phyloP scores from a whole-genome alignment of 306 rosid species.

The Quercus wislizeni region DNA sequence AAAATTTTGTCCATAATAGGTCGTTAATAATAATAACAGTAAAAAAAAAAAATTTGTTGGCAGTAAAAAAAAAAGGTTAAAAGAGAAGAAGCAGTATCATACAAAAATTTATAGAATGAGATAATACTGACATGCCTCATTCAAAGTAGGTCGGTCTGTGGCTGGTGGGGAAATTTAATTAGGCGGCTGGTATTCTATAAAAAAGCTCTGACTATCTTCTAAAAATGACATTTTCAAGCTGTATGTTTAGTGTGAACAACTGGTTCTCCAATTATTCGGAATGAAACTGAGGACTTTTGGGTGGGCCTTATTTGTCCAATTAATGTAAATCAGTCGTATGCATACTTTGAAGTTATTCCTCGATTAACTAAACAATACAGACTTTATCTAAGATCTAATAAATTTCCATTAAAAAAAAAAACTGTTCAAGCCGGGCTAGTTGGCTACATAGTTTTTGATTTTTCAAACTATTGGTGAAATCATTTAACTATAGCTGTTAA shows the following conservation, averaged over 20 bases:
- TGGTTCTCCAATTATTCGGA: background rate
- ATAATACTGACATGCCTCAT: background rate
- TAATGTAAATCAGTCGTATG: conserved; percentile 4
- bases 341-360: no score
- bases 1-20: no score
- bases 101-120: no score
- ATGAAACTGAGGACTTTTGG: background rate
- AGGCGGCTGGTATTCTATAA: conserved; percentile 10
- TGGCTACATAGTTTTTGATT: no score
- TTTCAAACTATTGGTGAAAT: no score
- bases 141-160: conserved; percentile 21
- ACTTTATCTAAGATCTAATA: no score
- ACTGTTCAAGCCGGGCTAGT: background rate
- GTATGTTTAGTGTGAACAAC: conserved; percentile 1
- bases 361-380: no score
- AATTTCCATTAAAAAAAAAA: no score
- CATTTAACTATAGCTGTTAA: background rate
- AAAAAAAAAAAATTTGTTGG: no score
- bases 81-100: no score
- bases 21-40: no score
- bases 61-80: no score
- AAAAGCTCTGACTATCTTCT: conserved; percentile 13
- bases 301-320: conserved; percentile 11
- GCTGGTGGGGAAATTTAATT: conserved; percentile 14
- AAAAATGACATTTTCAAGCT: conserved; percentile 35